Conservation (phyloP, 257 asterid species). For the Penstemon newberryi region DNA sequence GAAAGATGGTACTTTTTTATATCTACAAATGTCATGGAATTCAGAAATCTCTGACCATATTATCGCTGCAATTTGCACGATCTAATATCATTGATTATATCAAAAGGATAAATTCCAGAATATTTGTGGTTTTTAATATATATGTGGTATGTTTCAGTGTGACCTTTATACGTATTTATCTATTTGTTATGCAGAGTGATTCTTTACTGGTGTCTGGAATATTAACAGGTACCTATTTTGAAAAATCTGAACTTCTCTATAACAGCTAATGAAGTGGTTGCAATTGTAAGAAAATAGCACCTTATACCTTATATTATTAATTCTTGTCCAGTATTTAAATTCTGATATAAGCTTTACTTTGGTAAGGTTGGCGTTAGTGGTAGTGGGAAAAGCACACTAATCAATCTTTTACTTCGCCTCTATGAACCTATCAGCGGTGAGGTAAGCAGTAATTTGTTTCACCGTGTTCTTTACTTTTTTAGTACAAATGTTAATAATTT, state of each 20-base stretch:
- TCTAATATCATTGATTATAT: background rate
- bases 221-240: constrained; percentile 44
- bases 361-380: constrained; percentile 54
- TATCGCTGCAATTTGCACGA: background rate
- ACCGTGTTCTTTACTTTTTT: constrained; percentile 4
- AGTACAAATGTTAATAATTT: constrained; percentile 11
- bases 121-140: background rate
- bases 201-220: constrained; percentile 22
- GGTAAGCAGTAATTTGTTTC: constrained; percentile 34
- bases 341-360: constrained; percentile 22
- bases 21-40: background rate
- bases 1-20: constrained; percentile 39
- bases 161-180: background rate
- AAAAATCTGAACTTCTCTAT: constrained; percentile 40
- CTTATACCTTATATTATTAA: background rate
- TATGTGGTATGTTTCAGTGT: background rate
- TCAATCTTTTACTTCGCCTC: constrained; percentile 59
- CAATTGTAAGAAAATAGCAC: constrained; percentile 39
- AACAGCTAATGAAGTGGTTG: constrained; percentile 47
- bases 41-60: background rate
- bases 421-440: constrained; percentile 54
- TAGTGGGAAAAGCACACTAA: constrained; percentile 60
- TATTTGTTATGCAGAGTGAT: background rate
- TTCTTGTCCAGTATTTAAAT: constrained; percentile 18
- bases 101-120: background rate